Percentiles rank a stretch among this genome's conserved stretches.
Conservation (phyloP, 129 eudicot species). For the Flaveria robusta region DNA sequence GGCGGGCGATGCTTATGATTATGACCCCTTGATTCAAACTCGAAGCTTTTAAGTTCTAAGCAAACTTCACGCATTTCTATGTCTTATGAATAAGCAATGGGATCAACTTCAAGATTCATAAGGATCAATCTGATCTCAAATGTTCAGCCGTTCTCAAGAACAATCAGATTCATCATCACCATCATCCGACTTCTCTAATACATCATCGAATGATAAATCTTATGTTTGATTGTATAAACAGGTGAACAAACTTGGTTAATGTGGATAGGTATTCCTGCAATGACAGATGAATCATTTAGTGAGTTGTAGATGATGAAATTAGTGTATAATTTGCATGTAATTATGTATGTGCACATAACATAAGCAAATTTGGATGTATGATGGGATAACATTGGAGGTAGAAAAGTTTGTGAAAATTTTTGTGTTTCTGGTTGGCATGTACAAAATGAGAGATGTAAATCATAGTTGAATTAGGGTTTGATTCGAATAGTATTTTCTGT, state of each 20-base stretch:
- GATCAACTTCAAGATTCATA: conserved; percentile 29
- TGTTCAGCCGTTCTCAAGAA: conserved; percentile 6
- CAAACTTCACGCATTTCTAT: conserved; percentile 12
- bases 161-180: conserved; percentile 24
- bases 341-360: conserved; percentile 30
- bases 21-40: conserved; percentile 59
- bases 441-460: conserved; percentile 33
- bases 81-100: conserved; percentile 32
- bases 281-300: conserved; percentile 20
- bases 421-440: conserved; percentile 30
- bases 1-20: conserved; percentile 74
- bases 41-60: conserved; percentile 41
- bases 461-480: conserved; percentile 23
- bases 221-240: neutral
- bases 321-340: conserved; percentile 30
- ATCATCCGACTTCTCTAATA: conserved; percentile 25
- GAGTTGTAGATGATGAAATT: conserved; percentile 23
- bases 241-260: neutral
- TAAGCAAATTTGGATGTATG: conserved; percentile 35
- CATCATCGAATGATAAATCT: conserved; percentile 22
- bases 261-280: conserved; percentile 21
- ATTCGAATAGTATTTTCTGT: neutral
- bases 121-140: conserved; percentile 16
- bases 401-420: conserved; percentile 18
- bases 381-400: conserved; percentile 18